Evolutionary conservation across 1,284 basidiomycete genomes (phyloP), one percentile per base, ranked within the genome.

Genomic region (Wallemia hederae): DNA sequence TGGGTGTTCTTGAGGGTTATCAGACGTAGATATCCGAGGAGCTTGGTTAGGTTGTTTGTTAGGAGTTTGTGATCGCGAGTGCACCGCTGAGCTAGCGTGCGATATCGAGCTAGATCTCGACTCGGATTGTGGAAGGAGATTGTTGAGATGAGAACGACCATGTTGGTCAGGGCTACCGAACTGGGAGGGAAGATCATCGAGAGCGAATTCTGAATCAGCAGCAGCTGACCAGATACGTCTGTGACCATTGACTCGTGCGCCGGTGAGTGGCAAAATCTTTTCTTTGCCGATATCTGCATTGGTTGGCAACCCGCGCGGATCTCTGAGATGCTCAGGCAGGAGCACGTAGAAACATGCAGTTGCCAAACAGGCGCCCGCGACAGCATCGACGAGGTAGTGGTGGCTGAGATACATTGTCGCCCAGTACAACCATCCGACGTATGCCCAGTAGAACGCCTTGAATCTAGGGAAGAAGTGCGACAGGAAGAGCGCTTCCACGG

Each of bases 391-490:
- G 66, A 97, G 81, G 75, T 97, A 98, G 74, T 97, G 89, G 70
- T 94, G 90, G 2, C 85, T 88, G 66, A 92, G 80, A 74, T 94
- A 94, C 92, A 98, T 98, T 29, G 92, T 98, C 25, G 85, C 83
- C 92, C 91, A 97, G 72, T 94, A 98, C 1, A 98, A 77, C 29
- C 88, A 74, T n/a, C 79, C 80, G 1, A 81, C 80, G 71, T 98
- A 97, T 0, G 72, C 74, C 88, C 89, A 97, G 62, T 83, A 81
- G 64, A 78, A 78, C 1, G 72, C 66, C 62, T 69, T 70, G 66
- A 76, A 76, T 64, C 76, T 74, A 0, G 88, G 87, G 79, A 97
- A 98, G 73, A 97, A 97, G 72, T 98, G 90, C 28, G 83, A 81
- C 64, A 94, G 73, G 76, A 94, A 92, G 49, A 98, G 77, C 0